phyloP scores from a whole-genome alignment of 1,284 basidiomycete genomes.

The Exobasidium rhododendri region DNA sequence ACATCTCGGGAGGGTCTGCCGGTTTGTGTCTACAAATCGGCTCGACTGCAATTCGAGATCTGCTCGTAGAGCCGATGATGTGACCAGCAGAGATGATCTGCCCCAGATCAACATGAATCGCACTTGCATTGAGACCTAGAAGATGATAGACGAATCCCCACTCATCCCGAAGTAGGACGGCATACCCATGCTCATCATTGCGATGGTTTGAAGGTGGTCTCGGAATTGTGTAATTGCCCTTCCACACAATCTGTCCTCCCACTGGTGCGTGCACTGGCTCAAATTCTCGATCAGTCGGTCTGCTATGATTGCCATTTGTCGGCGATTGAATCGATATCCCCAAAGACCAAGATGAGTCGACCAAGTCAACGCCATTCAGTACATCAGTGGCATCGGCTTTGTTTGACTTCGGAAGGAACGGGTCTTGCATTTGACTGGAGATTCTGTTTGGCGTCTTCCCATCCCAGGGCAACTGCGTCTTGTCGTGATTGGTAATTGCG shows the following conservation, averaged over 20 bases:
- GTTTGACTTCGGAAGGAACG: conserved; percentile 10
- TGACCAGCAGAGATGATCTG: background rate
- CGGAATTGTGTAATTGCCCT: conserved; percentile 3
- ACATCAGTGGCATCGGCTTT: conserved; percentile 7
- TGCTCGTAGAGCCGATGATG: conserved; percentile 9
- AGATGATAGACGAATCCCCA: conserved; percentile 17
- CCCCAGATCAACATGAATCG: conserved; percentile 11
- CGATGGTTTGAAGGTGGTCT: conserved; percentile 1
- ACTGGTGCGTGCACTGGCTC: conserved; percentile 16
- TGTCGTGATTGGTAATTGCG: background rate
- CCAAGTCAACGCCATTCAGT: conserved; percentile 13
- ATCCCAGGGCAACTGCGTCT: background rate
- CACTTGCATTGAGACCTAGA: background rate
- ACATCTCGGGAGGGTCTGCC: conserved; percentile 16
- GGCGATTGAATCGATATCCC: conserved; percentile 6
- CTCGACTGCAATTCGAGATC: background rate
- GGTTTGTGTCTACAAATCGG: conserved; percentile 14
- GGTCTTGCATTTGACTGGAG: conserved; percentile 13
- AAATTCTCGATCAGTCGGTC: background rate
- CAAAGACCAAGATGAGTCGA: conserved; percentile 7
- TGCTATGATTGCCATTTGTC: background rate
- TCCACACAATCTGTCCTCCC: conserved; percentile 12
- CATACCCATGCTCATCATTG: conserved; percentile 16
- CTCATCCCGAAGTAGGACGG: conserved; percentile 12
- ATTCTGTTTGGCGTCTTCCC: conserved; percentile 12